phyloP scores from a whole-genome alignment of 2,329 filamentous ascomycete species.

The Alternaria arborescens region DNA sequence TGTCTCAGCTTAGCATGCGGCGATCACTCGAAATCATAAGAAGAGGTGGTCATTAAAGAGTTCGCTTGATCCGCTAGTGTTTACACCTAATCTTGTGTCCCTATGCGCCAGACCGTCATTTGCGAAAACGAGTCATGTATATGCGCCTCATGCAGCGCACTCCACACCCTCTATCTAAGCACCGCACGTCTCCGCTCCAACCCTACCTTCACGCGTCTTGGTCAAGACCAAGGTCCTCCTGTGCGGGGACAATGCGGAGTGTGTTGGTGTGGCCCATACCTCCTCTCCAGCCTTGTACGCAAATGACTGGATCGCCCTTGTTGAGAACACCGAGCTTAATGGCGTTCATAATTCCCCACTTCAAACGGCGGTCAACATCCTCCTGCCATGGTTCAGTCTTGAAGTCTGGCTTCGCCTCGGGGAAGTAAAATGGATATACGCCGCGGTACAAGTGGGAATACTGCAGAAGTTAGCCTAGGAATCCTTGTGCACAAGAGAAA shows the following conservation, averaged over 20 bases:
- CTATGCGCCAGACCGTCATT: slow-evolving; percentile 34
- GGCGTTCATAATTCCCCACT: slow-evolving; percentile 92
- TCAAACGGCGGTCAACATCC: slow-evolving; percentile 96
- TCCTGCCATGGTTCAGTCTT: slow-evolving; percentile 94
- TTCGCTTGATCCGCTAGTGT: slow-evolving; percentile 36
- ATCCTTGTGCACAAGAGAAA: neutral
- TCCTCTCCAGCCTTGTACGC: slow-evolving; percentile 90
- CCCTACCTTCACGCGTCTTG: slow-evolving; percentile 51
- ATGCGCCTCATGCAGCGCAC: slow-evolving; percentile 21
- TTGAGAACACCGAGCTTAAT: slow-evolving; percentile 80
- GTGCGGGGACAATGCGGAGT: slow-evolving; percentile 61
- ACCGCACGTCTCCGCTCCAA: slow-evolving; percentile 13
- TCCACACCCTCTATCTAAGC: slow-evolving; percentile 29
- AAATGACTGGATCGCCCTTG: slow-evolving; percentile 77
- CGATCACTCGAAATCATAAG: neutral
- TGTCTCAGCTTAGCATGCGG: neutral
- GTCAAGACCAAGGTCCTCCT: slow-evolving; percentile 60
- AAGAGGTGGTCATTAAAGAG: slow-evolving; percentile 15
- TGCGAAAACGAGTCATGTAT: slow-evolving; percentile 37
- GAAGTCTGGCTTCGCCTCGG: slow-evolving; percentile 94
- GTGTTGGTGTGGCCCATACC: slow-evolving; percentile 94
- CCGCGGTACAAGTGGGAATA: slow-evolving; percentile 97
- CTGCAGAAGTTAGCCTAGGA: slow-evolving; percentile 43
- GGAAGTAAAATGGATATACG: slow-evolving; percentile 97
- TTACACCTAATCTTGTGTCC: slow-evolving; percentile 31